Evolutionary conservation across 306 rosid species (phyloP), one percentile per base, ranked within the genome.

Genomic region (Elaeagnus macrophylla): DNA sequence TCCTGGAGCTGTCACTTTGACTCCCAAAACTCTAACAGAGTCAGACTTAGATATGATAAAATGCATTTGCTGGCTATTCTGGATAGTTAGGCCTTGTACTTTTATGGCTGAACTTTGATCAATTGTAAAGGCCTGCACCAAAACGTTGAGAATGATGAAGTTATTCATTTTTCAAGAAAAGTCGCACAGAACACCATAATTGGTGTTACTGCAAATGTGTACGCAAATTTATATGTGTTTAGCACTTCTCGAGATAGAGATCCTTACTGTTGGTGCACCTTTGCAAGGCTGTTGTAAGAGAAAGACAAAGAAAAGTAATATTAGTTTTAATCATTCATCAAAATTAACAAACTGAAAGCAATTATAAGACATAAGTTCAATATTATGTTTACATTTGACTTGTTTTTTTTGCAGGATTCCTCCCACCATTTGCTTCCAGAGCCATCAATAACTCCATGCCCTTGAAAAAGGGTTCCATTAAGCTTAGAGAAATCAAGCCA

Each of bases 371-470:
- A 32, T 37, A 62, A 44, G 44, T 51, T 48, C 45, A 36, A 45
- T 55, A 57, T 19, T 36, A 1, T 25, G 32, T 3, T 63, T 84
- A 93, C 99, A 70, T 81, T 93, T 47, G 95, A 43, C 73, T 79
- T 93, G 81, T 93, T 84, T 74, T 73, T 93, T 71, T 93, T 93
- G 78, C 99, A 93, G 55, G 99, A 93, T 66, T 91, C 81, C 32
- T 87, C 94, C 99, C 99, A 93, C 99, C 99, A 93, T 82, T 93
- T 93, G 62, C 82, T 83, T 9, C 99, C 99, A 9, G 99, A 87
- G 66, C 99, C 99, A 44, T 93, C 96, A 19, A 93, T 93, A 40
- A 84, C 73, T 46, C 99, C 99, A 59, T 53, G 37, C 5, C 99
- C 99, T 81, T 84, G 96, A 67, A 93, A 93, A 57, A 72, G 51